Conservation (phyloP, 345 rosid species). For the Theobroma cacao region DNA sequence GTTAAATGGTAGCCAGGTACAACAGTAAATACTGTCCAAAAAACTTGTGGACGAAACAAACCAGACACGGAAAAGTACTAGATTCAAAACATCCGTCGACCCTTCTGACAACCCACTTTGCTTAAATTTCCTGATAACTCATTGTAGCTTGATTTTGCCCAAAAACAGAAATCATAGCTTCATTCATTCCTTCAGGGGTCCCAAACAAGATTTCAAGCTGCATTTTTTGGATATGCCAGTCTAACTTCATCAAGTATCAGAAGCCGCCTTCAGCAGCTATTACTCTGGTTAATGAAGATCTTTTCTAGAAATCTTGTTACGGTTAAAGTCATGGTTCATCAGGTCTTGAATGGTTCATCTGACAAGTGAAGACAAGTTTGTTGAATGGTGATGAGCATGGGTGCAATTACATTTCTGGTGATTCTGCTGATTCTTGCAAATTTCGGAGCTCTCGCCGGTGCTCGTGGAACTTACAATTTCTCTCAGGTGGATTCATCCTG, state of each 20-base stretch:
- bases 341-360: not conserved
- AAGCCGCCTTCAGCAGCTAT: not conserved
- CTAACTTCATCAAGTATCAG: not conserved
- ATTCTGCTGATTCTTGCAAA: constrained; percentile 21
- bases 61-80: not conserved
- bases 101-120: not conserved
- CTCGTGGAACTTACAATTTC: constrained; percentile 1
- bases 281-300: not conserved
- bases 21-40: not conserved
- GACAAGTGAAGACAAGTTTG: not conserved
- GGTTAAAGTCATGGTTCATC: not conserved
- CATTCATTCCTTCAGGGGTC: not conserved
- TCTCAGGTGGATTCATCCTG: constrained; percentile 10
- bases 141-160: no score
- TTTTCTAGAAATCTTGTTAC: not conserved
- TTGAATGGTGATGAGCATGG: not conserved
- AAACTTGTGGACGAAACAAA: not conserved
- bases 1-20: not conserved
- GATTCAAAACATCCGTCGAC: not conserved
- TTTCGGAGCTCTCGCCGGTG: constrained; percentile 6
- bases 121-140: not conserved
- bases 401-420: constrained; percentile 8
- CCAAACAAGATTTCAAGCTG: not conserved
- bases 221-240: not conserved
- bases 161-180: no score